Conservation (phyloP, 176 grass and related monocot genomes). For the Oryza glumipatula region DNA sequence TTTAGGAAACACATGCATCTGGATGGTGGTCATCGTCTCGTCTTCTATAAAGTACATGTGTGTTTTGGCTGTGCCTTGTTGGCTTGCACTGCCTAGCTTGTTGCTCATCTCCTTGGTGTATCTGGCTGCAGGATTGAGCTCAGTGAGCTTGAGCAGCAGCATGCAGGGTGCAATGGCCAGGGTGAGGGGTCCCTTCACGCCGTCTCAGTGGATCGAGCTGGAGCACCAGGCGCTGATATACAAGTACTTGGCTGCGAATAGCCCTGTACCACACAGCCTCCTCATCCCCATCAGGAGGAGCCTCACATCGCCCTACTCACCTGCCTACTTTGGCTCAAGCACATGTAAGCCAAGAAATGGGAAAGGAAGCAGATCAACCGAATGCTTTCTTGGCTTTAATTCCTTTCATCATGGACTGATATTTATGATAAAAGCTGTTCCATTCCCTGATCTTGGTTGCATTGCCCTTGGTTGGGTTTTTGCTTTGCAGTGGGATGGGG, state of each 20-base stretch:
- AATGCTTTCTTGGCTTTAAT: constrained; percentile 31
- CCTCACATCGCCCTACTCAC: constrained; percentile 65
- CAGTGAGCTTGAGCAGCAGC: constrained; percentile 63
- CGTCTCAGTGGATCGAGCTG: constrained; percentile 94
- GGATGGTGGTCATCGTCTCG: not conserved
- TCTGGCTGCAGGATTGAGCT: constrained; percentile 49
- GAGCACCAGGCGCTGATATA: constrained; percentile 98
- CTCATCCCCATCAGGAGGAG: constrained; percentile 82
- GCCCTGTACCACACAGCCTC: constrained; percentile 71
- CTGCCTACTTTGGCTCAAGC: constrained; percentile 72
- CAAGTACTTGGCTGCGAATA: constrained; percentile 85
- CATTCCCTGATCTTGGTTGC: constrained; percentile 47
- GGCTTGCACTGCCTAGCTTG: constrained; percentile 28
- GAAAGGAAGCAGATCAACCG: constrained; percentile 24
- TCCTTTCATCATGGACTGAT: constrained; percentile 43
- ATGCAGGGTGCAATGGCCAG: constrained; percentile 74
- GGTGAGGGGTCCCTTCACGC: constrained; percentile 85
- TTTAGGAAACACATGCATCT: constrained; percentile 46
- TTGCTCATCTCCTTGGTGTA: constrained; percentile 40
- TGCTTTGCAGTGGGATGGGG: constrained; percentile 79
- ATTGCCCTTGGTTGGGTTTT: constrained; percentile 26
- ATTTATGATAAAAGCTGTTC: constrained; percentile 44
- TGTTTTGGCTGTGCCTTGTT: constrained; percentile 36
- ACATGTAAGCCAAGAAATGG: constrained; percentile 62
- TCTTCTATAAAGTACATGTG: constrained; percentile 43